Base-by-base conservation (phyloP, 2,329 filamentous ascomycete genomes). In the Alternaria burnsii region DNA sequence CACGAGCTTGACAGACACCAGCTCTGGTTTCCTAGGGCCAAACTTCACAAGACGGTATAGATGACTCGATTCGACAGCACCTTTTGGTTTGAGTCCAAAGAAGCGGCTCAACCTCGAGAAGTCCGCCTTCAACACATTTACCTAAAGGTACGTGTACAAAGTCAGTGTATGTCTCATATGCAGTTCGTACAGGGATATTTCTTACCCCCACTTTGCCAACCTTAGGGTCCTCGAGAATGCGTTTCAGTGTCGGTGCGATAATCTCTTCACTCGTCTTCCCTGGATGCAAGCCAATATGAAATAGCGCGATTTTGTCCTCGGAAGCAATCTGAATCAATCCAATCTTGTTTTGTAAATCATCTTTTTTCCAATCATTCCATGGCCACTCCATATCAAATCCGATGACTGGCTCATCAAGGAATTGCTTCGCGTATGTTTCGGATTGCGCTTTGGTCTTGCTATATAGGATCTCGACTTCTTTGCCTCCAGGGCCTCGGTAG, bases 381-480 rank as follows among this genome's bases (percentile, higher is more conserved):
- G 87, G 84, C 94, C 94, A 97, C 80, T 97, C 94, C 63, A 97
- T 84, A 71, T 97, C 94, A 62, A 97, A 93, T 0, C 94, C 94
- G n/a, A 97, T 76, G 2, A 96, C 79, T 40, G 87, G 82, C 71
- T 95, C 88, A 26, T 85, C 67, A 40, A 88, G 73, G 68, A 97
- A 97, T 58, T 90, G 84, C 58, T 86, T 77, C 18, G 86, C 81
- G 8, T 91, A 85, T 6, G 82, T 79, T 75, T 97, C 92, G 18
- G 91, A 90, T 3, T 86, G 87, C 36, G 87, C 81, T 44, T 84
- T 85, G 58, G 83, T 90, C 50, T 82, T 88, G 81, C 93, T 97
- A 77, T 97, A 97, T 73, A 94, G 88, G 1, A 96, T 87, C 58
- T 84, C 86, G 46, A 92, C 87, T 52, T 83, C 85, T 41, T 86